Conservation (phyloP, 441 rosid genomes). For the Isatis lusitanica region DNA sequence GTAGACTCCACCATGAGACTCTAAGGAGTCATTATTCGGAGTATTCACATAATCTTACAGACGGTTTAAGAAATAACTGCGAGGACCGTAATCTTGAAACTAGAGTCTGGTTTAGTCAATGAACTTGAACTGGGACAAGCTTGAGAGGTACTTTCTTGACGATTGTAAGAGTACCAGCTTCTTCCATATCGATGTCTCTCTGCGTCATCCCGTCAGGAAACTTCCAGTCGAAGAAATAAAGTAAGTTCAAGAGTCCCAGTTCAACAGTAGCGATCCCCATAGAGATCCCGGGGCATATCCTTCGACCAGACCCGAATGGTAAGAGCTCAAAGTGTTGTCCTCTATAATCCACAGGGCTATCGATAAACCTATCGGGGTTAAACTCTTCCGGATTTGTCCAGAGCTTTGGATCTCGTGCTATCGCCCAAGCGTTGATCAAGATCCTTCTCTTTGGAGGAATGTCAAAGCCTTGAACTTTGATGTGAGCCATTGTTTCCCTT, state of each 20-base stretch:
- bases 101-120: not conserved
- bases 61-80: not conserved
- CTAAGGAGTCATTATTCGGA: not conserved
- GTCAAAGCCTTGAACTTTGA: constrained; percentile 33
- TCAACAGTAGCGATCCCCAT: constrained; percentile 17
- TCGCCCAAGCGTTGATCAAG: constrained; percentile 27
- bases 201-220: constrained; percentile 31
- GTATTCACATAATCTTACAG: not conserved
- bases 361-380: constrained; percentile 35
- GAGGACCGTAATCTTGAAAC: not conserved
- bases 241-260: constrained; percentile 35
- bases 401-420: constrained; percentile 28
- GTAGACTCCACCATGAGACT: not conserved
- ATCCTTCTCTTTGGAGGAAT: constrained; percentile 28
- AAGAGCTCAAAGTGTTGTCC: constrained; percentile 33
- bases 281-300: constrained; percentile 34
- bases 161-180: constrained; percentile 19
- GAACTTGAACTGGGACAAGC: constrained; percentile 29
- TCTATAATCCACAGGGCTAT: constrained; percentile 23
- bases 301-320: constrained; percentile 41
- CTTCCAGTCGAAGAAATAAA: constrained; percentile 38
- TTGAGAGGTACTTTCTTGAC: constrained; percentile 30
- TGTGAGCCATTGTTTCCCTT: constrained; percentile 40
- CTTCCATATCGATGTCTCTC: constrained; percentile 17
- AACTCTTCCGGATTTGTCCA: constrained; percentile 38